These are phyloP conservation scores for Cicer judaicum DNA, from an alignment of 306 rosid species.

Conservation along the genomic window DNA sequence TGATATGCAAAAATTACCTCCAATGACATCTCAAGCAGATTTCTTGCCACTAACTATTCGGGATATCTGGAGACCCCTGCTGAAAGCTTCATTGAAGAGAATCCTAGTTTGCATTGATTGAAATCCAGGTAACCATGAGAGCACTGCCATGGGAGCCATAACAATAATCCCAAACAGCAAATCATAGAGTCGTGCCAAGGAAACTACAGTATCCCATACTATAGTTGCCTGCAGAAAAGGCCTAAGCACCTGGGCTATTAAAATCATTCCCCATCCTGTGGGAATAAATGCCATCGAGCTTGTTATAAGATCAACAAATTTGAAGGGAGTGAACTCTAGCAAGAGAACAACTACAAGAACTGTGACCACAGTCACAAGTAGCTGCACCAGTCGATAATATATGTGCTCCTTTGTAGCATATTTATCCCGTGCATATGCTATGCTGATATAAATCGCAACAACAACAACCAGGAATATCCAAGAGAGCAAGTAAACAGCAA, in stretches of 20 bases:
- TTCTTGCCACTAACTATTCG: constrained; percentile 87
- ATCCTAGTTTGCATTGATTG: constrained; percentile 97
- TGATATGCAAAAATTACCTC: constrained; percentile 54
- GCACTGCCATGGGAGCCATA: constrained; percentile 82
- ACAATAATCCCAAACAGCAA: constrained; percentile 78
- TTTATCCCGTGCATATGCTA: constrained; percentile 76
- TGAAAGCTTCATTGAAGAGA: constrained; percentile 92
- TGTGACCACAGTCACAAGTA: constrained; percentile 63
- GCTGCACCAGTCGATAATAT: constrained; percentile 84
- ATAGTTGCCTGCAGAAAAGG: constrained; percentile 84
- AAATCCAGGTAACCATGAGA: constrained; percentile 96
- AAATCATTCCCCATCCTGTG: constrained; percentile 95
- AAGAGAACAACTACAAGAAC: constrained; percentile 64
- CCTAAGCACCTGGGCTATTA: constrained; percentile 85
- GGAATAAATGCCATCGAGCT: constrained; percentile 84
- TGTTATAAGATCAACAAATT: constrained; percentile 64
- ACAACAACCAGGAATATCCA: constrained; percentile 79
- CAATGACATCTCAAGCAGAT: constrained; percentile 53
- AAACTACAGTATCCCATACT: constrained; percentile 86
- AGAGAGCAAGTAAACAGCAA: constrained; percentile 85
- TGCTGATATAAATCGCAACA: constrained; percentile 67
- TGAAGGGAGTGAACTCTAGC: constrained; percentile 61
- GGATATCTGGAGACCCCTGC: constrained; percentile 97
- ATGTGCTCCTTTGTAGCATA: constrained; percentile 76
- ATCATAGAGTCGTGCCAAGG: constrained; percentile 87